Evolutionary conservation across 1,284 basidiomycete genomes (phyloP).

Genomic region (Fomitiporia mediterranea): DNA sequence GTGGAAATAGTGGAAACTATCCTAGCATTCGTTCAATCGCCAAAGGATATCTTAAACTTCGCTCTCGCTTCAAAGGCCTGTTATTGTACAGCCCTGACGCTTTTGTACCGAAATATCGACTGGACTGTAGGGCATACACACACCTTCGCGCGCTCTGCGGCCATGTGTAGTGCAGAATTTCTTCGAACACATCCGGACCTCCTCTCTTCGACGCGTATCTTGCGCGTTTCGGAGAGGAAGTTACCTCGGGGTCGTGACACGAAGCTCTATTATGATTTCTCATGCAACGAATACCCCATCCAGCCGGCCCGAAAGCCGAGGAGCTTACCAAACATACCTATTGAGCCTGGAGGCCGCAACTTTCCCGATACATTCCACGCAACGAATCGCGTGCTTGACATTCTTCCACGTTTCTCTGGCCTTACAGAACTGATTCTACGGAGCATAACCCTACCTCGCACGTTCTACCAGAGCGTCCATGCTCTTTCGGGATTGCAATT

Average conservation of each 20-base stretch:
- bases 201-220: background rate
- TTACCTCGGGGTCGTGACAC: background rate
- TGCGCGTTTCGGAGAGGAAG: conserved; percentile 16
- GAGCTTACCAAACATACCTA: background rate
- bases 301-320: background rate
- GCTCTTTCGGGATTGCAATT: conserved; percentile 2
- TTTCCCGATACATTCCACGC: conserved; percentile 7
- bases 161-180: conserved; percentile 4
- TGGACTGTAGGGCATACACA: conserved; percentile 9
- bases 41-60: conserved; percentile 18
- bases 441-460: conserved; percentile 14
- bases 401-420: conserved; percentile 13
- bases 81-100: conserved; percentile 5
- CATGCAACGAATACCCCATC: conserved; percentile 1
- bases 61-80: conserved; percentile 11
- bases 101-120: conserved; percentile 11
- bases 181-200: conserved; percentile 8
- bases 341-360: background rate
- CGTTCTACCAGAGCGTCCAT: conserved; percentile 17
- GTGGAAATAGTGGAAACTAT: conserved; percentile 9
- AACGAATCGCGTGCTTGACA: conserved; percentile 1
- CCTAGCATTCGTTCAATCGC: background rate
- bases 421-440: conserved; percentile 16
- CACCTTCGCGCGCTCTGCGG: background rate
- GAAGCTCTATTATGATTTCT: background rate